phyloP scores from a whole-genome alignment of 2,329 filamentous ascomycete genomes.

The Chaetomium globosum region DNA sequence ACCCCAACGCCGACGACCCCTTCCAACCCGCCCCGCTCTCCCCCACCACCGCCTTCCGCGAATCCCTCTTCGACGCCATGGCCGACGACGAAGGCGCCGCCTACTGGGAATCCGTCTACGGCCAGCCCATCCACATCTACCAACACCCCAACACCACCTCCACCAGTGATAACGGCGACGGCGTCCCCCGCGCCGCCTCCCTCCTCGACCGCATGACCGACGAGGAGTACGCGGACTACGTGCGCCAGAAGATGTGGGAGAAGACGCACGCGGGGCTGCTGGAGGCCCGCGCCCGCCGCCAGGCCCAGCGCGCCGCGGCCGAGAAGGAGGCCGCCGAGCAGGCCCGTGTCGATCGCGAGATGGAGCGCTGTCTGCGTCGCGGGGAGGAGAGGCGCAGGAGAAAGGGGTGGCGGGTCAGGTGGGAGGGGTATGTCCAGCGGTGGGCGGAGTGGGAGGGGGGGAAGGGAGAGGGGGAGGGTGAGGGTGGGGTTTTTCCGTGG shows the following conservation, averaged over 20 bases:
- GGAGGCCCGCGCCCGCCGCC: slow-evolving; percentile 69
- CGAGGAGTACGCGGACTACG: slow-evolving; percentile 86
- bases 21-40: slow-evolving; percentile 55
- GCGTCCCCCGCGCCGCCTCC: slow-evolving; percentile 42
- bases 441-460: slow-evolving; percentile 64
- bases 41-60: slow-evolving; percentile 78
- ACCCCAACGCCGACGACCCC: slow-evolving; percentile 43
- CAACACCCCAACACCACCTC: slow-evolving; percentile 40
- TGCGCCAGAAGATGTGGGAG: slow-evolving; percentile 92
- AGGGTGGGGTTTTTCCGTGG: slow-evolving; percentile 62
- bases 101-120: slow-evolving; percentile 97
- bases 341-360: slow-evolving; percentile 58
- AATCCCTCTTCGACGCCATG: slow-evolving; percentile 94
- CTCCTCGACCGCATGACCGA: slow-evolving; percentile 81
- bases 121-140: slow-evolving; percentile 88
- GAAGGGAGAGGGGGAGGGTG: slow-evolving; percentile 23
- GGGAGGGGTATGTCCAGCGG: slow-evolving; percentile 63
- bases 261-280: slow-evolving; percentile 82
- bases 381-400: slow-evolving; percentile 64
- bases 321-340: slow-evolving; percentile 45
- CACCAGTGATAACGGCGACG: slow-evolving; percentile 35
- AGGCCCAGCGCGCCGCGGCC: slow-evolving; percentile 54
- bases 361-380: slow-evolving; percentile 69
- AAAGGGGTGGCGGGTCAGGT: slow-evolving; percentile 60
- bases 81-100: slow-evolving; percentile 93